Conservation (phyloP, 2,329 filamentous ascomycete species). For the Penicillium hordei region DNA sequence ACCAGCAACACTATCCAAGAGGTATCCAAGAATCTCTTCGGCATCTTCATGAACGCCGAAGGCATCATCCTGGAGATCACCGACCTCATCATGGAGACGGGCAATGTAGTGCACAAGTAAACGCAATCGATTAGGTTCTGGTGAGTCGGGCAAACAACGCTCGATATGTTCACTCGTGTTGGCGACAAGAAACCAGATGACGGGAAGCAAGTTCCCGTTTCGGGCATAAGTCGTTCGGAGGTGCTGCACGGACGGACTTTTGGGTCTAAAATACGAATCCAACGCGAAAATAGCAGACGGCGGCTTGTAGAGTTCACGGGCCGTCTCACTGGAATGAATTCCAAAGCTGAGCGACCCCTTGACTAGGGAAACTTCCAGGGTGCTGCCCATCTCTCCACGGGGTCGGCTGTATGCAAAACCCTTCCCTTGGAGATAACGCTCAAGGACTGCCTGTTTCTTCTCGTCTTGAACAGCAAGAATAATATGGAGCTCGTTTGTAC, state of each 20-base stretch:
- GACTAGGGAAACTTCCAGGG: slow-evolving; percentile 37
- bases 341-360: slow-evolving; percentile 40
- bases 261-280: slow-evolving; percentile 44
- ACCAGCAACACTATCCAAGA: slow-evolving; percentile 37
- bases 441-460: slow-evolving; percentile 39
- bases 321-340: slow-evolving; percentile 35
- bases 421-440: slow-evolving; percentile 46
- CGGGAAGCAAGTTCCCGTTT: slow-evolving; percentile 40
- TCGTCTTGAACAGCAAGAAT: slow-evolving; percentile 41
- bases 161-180: slow-evolving; percentile 50
- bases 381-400: slow-evolving; percentile 35
- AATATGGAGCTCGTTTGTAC: slow-evolving; percentile 38
- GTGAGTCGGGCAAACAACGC: slow-evolving; percentile 42
- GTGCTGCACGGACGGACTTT: slow-evolving; percentile 40
- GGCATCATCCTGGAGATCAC: slow-evolving; percentile 45
- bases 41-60: slow-evolving; percentile 42
- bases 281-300: slow-evolving; percentile 46
- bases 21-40: slow-evolving; percentile 38
- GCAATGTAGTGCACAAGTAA: slow-evolving; percentile 37
- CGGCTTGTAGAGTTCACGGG: slow-evolving; percentile 34
- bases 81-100: slow-evolving; percentile 36
- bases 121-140: slow-evolving; percentile 35
- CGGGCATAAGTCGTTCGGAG: slow-evolving; percentile 40
- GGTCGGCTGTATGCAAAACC: slow-evolving; percentile 35
- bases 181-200: slow-evolving; percentile 46